Conservation (phyloP, 177 flowering plant genomes). For the Vitis hybrid region DNA sequence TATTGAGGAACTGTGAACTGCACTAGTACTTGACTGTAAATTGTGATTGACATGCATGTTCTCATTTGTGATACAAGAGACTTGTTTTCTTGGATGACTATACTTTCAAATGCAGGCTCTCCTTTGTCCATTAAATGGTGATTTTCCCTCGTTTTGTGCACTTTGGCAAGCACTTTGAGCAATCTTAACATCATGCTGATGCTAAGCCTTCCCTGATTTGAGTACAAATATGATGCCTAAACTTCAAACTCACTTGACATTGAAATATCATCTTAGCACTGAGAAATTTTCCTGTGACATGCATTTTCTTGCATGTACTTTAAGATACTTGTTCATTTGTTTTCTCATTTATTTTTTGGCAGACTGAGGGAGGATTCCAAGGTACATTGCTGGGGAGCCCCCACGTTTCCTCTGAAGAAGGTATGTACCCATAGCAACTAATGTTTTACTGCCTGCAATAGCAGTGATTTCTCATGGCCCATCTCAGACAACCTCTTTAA, state of each 20-base stretch:
- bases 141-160: background rate
- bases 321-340: background rate
- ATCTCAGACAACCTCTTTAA: too few relatives aligned
- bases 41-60: too few relatives aligned
- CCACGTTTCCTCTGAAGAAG: constrained; percentile 36
- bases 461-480: too few relatives aligned
- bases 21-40: too few relatives aligned
- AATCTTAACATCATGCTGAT: background rate
- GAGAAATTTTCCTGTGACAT: background rate
- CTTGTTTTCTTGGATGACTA: too few relatives aligned
- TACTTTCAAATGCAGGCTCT: too few relatives aligned
- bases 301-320: background rate
- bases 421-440: constrained; percentile 20
- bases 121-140: too few relatives aligned
- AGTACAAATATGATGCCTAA: background rate
- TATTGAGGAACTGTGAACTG: too few relatives aligned
- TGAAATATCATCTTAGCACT: background rate
- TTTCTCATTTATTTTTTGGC: constrained; percentile 12
- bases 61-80: too few relatives aligned
- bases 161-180: background rate
- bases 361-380: constrained; percentile 35
- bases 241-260: background rate
- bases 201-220: background rate
- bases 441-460: too few relatives aligned
- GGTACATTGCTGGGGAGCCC: constrained; percentile 52